These are phyloP conservation scores for Staphylotrichum tortipilum DNA, from an alignment of 495 filamentous ascomycete genomes.

Conservation along the genomic window DNA sequence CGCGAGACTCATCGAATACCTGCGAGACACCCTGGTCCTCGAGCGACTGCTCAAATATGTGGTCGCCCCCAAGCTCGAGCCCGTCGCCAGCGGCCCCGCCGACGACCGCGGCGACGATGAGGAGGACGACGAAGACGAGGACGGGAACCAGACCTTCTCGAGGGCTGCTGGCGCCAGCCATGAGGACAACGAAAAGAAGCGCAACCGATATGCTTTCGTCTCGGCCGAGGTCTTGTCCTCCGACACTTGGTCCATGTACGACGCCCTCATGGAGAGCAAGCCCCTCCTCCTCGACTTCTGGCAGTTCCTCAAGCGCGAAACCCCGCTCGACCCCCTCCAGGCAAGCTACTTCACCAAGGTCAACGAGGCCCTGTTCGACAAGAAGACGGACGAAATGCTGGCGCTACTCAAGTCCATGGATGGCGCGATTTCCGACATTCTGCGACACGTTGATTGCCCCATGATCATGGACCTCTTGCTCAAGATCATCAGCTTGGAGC, in stretches of 20 bases:
- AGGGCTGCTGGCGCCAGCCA: slow-evolving; percentile 35
- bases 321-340: slow-evolving; percentile 82
- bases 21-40: slow-evolving; percentile 80
- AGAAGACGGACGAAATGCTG: slow-evolving; percentile 95
- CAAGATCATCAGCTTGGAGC: slow-evolving; percentile 96
- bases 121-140: slow-evolving; percentile 45
- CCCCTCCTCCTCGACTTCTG: slow-evolving; percentile 74
- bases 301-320: slow-evolving; percentile 70
- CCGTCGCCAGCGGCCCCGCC: slow-evolving; percentile 46
- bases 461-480: slow-evolving; percentile 98
- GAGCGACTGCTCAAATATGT: slow-evolving; percentile 87
- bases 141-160: slow-evolving; percentile 34
- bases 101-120: slow-evolving; percentile 55
- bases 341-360: slow-evolving; percentile 98
- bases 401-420: slow-evolving; percentile 76
- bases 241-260: slow-evolving; percentile 92
- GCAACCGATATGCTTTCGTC: slow-evolving; percentile 84
- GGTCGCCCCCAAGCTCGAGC: slow-evolving; percentile 59
- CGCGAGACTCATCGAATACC: slow-evolving; percentile 91
- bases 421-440: slow-evolving; percentile 70
- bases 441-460: slow-evolving; percentile 92
- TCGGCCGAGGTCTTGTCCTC: slow-evolving; percentile 90
- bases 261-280: slow-evolving; percentile 80
- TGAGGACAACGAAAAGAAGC: slow-evolving; percentile 74
- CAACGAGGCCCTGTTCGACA: slow-evolving; percentile 91